Conservation (phyloP, 352 stramenopile genomes). For the Phytophthora melonis region DNA sequence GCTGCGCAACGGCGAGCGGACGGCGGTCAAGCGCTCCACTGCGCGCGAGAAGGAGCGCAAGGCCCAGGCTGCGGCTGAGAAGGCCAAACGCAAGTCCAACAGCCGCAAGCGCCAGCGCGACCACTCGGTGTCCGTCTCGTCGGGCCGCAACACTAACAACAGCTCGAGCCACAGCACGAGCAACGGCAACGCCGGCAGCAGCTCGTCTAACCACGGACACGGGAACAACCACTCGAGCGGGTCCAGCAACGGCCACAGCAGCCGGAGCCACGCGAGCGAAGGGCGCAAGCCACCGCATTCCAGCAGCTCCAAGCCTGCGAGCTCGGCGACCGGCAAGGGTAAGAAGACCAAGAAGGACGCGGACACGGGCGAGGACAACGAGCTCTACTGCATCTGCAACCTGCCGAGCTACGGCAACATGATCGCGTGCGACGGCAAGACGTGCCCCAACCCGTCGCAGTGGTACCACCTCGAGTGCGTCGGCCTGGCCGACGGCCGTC, state of each 20-base stretch:
- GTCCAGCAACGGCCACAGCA: conserved; percentile 31
- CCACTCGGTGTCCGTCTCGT: conserved; percentile 42
- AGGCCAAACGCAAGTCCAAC: conserved; percentile 81
- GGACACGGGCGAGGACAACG: conserved; percentile 82
- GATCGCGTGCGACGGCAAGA: conserved; percentile 91
- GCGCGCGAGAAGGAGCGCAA: conserved; percentile 73
- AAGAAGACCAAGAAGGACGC: conserved; percentile 78
- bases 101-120: conserved; percentile 79
- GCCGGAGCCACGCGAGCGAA: conserved; percentile 25
- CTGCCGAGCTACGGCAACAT: conserved; percentile 90
- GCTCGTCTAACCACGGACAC: conserved; percentile 26
- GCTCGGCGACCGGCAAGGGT: conserved; percentile 37
- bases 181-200: conserved; percentile 25
- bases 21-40: conserved; percentile 55
- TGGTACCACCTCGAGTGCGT: conserved; percentile 92
- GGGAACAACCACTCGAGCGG: conserved; percentile 24
- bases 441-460: conserved; percentile 87
- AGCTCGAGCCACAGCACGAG: conserved; percentile 33
- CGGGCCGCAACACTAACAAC: conserved; percentile 32
- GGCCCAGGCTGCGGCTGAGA: conserved; percentile 40
- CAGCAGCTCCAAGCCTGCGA: conserved; percentile 35
- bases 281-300: conserved; percentile 38
- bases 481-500: conserved; percentile 78
- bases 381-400: conserved; percentile 91
- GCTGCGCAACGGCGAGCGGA: conserved; percentile 83